phyloP scores from a whole-genome alignment of 768 basidiomycete species.

The Auriscalpium vulgare region DNA sequence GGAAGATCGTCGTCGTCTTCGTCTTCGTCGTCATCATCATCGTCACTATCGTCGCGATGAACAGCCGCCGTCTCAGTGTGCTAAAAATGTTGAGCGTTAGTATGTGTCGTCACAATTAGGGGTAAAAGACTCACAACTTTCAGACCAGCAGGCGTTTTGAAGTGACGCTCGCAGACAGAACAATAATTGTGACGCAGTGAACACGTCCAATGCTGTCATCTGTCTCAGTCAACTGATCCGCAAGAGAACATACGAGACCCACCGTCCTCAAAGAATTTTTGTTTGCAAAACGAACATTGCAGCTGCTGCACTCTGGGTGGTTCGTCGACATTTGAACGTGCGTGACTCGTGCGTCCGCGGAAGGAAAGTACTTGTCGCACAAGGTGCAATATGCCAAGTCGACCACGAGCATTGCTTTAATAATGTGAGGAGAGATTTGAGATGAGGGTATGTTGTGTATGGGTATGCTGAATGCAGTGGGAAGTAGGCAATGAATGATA shows the following conservation, averaged over 20 bases:
- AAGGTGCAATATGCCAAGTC: constrained; percentile 25
- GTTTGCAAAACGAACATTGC: constrained; percentile 25
- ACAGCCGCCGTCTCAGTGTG: constrained; percentile 24
- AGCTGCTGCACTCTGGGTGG: constrained; percentile 25
- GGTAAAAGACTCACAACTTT: constrained; percentile 15
- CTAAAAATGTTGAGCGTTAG: constrained; percentile 5
- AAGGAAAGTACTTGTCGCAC: constrained; percentile 27
- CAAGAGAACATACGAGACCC: not conserved
- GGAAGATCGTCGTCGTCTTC: constrained; percentile 17
- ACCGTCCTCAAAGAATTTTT: constrained; percentile 25
- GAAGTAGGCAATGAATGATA: too few species aligned
- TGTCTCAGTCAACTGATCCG: not conserved
- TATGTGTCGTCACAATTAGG: not conserved
- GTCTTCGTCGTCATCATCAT: constrained; percentile 15
- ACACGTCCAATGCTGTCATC: constrained; percentile 21
- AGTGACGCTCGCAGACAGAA: constrained; percentile 22
- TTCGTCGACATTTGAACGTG: constrained; percentile 22
- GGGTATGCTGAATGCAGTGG: too few species aligned
- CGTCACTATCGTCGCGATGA: constrained; percentile 21
- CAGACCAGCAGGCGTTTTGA: constrained; percentile 22
- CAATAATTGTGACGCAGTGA: constrained; percentile 26
- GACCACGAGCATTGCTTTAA: not conserved
- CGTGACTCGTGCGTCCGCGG: constrained; percentile 18
- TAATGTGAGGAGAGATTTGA: too few species aligned
- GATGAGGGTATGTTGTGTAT: too few species aligned